phyloP scores from a whole-genome alignment of 192 early-diverging fungal genomes.

The Entophlyctis luteolus region DNA sequence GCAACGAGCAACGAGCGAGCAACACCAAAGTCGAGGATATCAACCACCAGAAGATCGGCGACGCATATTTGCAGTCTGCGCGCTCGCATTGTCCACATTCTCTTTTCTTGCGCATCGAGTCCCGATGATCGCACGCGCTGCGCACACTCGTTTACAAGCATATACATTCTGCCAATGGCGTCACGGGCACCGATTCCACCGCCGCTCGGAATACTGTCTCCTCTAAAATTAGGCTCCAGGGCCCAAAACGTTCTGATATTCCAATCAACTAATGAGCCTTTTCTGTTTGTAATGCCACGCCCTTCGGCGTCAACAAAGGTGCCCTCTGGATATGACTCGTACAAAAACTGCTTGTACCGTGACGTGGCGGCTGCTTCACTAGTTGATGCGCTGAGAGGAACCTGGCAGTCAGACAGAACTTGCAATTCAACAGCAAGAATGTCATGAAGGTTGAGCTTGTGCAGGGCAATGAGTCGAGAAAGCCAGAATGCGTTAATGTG shows the following conservation, averaged over 20 bases:
- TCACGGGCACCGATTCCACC: too few species aligned
- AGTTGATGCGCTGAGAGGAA: slow-evolving; percentile 18
- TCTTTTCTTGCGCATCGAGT: too few species aligned
- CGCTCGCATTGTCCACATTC: too few species aligned
- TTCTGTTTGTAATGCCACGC: too few species aligned
- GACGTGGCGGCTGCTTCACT: slow-evolving; percentile 30
- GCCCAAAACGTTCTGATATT: background rate
- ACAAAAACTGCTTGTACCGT: slow-evolving; percentile 36
- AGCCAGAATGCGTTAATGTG: slow-evolving; percentile 37
- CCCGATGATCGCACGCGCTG: too few species aligned
- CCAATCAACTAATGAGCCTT: slow-evolving; percentile 13
- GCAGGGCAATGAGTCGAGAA: slow-evolving; percentile 31
- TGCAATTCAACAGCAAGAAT: slow-evolving; percentile 33
- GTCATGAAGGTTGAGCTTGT: slow-evolving; percentile 32
- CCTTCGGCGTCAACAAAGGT: background rate
- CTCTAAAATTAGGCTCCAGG: background rate
- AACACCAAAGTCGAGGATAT: too few species aligned
- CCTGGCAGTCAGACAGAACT: slow-evolving; percentile 25
- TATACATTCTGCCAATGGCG: too few species aligned
- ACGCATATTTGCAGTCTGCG: too few species aligned
- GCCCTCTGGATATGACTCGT: slow-evolving; percentile 12
- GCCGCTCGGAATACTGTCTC: too few species aligned
- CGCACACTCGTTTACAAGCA: too few species aligned
- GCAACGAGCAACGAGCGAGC: too few species aligned
- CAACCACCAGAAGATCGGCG: too few species aligned